phyloP scores from a whole-genome alignment of 306 rosid species.

The Quercus cerris region DNA sequence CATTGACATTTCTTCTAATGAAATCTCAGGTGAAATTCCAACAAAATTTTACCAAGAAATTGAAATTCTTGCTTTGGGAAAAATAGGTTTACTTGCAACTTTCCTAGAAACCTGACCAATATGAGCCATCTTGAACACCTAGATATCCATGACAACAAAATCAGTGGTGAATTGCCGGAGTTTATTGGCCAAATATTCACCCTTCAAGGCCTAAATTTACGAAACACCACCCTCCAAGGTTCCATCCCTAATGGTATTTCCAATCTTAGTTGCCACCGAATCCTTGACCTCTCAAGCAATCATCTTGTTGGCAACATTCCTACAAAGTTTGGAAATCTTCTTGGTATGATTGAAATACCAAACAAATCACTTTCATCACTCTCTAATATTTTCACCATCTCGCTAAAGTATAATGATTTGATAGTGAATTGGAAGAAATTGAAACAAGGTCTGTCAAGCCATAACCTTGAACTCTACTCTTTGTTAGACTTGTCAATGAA shows the following conservation, averaged over 20 bases:
- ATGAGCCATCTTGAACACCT: slow-evolving; percentile 17
- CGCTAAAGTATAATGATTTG: not conserved
- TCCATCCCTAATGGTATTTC: too few species aligned
- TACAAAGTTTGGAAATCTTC: not conserved
- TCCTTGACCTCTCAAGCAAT: slow-evolving; percentile 26
- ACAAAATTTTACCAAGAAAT: slow-evolving; percentile 17
- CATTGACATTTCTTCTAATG: slow-evolving; percentile 27
- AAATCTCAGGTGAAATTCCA: slow-evolving; percentile 26
- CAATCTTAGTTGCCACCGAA: slow-evolving; percentile 7
- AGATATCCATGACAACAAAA: slow-evolving; percentile 27
- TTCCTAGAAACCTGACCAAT: slow-evolving; percentile 15
- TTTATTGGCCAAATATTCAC: not conserved
- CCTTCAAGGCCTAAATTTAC: not conserved
- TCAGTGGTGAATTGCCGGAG: too few species aligned
- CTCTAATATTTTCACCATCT: too few species aligned
- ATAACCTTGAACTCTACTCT: too few species aligned
- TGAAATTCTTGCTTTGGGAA: not conserved
- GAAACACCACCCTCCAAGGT: too few species aligned
- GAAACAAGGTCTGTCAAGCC: not conserved
- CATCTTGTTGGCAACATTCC: slow-evolving; percentile 9
- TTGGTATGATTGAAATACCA: slow-evolving; percentile 21
- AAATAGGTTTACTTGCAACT: not conserved
- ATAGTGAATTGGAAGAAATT: slow-evolving; percentile 28
- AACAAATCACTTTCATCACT: not conserved
- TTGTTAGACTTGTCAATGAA: too few species aligned